Conservation (phyloP, 2,329 filamentous ascomycete genomes). For the Chaetomium strumarium region DNA sequence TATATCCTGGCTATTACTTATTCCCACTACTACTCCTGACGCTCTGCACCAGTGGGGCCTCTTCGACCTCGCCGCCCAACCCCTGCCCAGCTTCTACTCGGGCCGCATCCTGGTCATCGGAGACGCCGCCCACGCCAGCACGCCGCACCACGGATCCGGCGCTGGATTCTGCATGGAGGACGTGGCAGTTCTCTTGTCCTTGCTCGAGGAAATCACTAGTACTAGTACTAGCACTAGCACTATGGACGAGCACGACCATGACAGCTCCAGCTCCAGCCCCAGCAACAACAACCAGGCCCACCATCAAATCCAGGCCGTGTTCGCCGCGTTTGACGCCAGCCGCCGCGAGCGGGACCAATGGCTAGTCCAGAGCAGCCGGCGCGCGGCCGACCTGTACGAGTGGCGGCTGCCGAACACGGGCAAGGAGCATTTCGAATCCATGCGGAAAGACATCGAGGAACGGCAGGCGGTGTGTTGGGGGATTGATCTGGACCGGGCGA, state of each 20-base stretch:
- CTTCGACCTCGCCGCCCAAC: slow-evolving; percentile 41
- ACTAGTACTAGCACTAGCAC: too few species aligned
- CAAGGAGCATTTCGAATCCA: slow-evolving; percentile 31
- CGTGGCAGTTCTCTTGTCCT: slow-evolving; percentile 36
- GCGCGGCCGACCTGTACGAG: slow-evolving; percentile 41
- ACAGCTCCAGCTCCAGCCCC: too few species aligned
- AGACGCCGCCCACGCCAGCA: slow-evolving; percentile 58
- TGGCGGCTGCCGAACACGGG: slow-evolving; percentile 36
- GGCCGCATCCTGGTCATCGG: slow-evolving; percentile 47
- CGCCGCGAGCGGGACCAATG: slow-evolving; percentile 44
- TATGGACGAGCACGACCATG: too few species aligned
- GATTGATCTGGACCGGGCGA: slow-evolving; percentile 5
- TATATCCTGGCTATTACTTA: too few species aligned
- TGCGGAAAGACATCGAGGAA: slow-evolving; percentile 23
- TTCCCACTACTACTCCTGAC: neutral
- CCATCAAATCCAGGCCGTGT: slow-evolving; percentile 37
- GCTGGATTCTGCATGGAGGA: slow-evolving; percentile 54
- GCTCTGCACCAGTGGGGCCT: slow-evolving; percentile 39
- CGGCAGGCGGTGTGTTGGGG: slow-evolving; percentile 14
- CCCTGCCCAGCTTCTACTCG: slow-evolving; percentile 37
- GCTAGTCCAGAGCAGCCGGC: slow-evolving; percentile 44
- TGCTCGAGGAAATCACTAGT: slow-evolving; percentile 39
- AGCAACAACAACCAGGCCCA: slow-evolving; percentile 15
- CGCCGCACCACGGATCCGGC: slow-evolving; percentile 55
- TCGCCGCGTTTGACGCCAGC: slow-evolving; percentile 45